Evolutionary conservation across 78 protist species (phyloP), one percentile per base, ranked within the genome.

Genomic region (Isochrysis galbana): DNA sequence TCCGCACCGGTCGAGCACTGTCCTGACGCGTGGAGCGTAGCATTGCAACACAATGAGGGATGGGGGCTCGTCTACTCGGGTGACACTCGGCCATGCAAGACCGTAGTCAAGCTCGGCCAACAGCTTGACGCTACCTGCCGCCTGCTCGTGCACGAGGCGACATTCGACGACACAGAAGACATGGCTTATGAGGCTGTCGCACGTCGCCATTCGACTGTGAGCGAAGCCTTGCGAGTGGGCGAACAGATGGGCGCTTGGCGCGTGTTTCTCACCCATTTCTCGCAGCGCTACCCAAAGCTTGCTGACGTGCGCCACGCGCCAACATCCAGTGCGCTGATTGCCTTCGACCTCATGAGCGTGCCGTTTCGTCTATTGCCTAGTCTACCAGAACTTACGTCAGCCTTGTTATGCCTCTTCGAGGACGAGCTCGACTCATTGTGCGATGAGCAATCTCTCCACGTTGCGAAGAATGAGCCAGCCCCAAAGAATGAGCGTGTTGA

Each of bases 71-170:
- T 44, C 14, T 98, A 94, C 94, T 94, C 97, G 1, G 99, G 99
- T 0, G 99, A 98, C 89, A 96, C 98, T 46, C 91, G 98, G 41
- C 99, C 99, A 10, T 94, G 97, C 87, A 44, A 48, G 36, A 1
- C 1, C 5, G 34, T 97, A 0, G 93, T 91, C 29, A n/a, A n/a
- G n/a, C n/a, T n/a, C n/a, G n/a, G n/a, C n/a, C n/a, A n/a, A n/a
- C 47, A 67, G 74, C 36, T 67, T 36, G 88, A 34, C 46, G 88
- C 67, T 11, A 44, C 3, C 46, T 41, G 19, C 51, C 19, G 39
- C 5, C 51, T 29, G 34, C 61, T 7, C 61, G 61, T 51, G 29
- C 99, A 98, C 91, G 99, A 98, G 93, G 98, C 99, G 39, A 98
- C 99, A 14, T 97, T 98, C 34, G 98, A 96, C 21, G 95, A 95